Evolutionary conservation across 139 green algal genomes (phyloP).

Genomic region (Chlorella sp.): DNA sequence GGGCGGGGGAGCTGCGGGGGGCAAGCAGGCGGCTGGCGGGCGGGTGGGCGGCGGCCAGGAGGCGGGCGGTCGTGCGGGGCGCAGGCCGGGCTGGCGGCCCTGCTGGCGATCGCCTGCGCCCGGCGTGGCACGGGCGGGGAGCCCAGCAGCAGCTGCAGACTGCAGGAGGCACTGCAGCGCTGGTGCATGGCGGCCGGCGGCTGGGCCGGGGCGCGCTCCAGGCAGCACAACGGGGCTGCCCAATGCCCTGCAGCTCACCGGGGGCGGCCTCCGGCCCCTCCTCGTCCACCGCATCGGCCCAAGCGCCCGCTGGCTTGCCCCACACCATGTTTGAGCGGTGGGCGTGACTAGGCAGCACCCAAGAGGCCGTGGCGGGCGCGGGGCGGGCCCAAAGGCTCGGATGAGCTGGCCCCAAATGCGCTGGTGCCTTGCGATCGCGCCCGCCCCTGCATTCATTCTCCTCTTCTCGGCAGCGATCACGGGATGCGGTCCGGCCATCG

Average conservation of each 20-base stretch:
- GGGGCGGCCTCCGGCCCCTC: constrained; percentile 39
- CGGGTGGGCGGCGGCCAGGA: not conserved
- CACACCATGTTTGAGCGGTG: constrained; percentile 3
- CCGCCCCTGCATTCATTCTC: not conserved
- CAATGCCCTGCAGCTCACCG: not conserved
- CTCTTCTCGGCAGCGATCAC: no score
- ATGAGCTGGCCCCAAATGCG: no score
- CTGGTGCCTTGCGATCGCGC: not conserved
- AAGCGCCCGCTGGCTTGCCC: constrained; percentile 38
- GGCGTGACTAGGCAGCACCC: no score
- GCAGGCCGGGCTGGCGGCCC: not conserved
- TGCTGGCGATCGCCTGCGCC: no score
- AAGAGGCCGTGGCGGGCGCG: constrained; percentile 4
- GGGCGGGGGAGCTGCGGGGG: no score
- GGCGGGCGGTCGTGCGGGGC: no score
- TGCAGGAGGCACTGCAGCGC: no score
- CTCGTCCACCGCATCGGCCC: constrained; percentile 68
- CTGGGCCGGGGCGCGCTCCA: not conserved
- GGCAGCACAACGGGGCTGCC: not conserved
- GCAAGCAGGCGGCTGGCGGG: no score
- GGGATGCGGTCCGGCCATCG: no score
- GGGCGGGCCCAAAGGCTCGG: not conserved
- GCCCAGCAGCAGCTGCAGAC: no score
- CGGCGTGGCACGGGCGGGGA: no score
- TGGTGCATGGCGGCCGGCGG: not conserved